Conservation (phyloP, 73 alveolate species). For the Tetrahymena borealis region DNA sequence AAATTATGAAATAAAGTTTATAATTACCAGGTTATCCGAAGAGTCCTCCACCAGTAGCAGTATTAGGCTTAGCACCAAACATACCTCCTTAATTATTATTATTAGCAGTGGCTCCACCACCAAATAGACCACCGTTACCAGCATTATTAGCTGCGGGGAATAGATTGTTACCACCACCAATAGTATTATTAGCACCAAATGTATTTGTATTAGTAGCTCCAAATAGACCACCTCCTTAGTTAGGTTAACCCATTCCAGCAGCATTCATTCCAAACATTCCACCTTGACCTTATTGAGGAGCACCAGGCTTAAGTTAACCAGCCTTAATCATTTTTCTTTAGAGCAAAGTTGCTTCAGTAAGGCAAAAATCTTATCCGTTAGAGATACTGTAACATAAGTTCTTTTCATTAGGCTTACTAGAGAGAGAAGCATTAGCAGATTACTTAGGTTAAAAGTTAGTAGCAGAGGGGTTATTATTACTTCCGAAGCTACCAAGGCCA, state of each 20-base stretch:
- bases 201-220: no score
- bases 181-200: no score
- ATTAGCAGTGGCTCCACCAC: not conserved
- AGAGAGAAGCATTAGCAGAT: not conserved
- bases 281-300: no score
- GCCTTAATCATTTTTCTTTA: not conserved
- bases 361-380: not conserved
- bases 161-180: no score
- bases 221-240: not conserved
- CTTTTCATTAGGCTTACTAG: not conserved
- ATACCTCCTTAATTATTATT: not conserved
- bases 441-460: not conserved
- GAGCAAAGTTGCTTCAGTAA: not conserved
- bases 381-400: not conserved
- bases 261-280: no score
- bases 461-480: not conserved
- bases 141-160: no score
- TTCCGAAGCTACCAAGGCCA: not conserved
- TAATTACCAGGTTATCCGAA: no score
- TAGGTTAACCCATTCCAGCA: not conserved
- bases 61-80: no score
- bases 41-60: not conserved
- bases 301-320: not conserved
- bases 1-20: no score
- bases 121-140: not conserved